phyloP scores from a whole-genome alignment of 2,329 filamentous ascomycete genomes.

The Albophoma yamanashiensis region DNA sequence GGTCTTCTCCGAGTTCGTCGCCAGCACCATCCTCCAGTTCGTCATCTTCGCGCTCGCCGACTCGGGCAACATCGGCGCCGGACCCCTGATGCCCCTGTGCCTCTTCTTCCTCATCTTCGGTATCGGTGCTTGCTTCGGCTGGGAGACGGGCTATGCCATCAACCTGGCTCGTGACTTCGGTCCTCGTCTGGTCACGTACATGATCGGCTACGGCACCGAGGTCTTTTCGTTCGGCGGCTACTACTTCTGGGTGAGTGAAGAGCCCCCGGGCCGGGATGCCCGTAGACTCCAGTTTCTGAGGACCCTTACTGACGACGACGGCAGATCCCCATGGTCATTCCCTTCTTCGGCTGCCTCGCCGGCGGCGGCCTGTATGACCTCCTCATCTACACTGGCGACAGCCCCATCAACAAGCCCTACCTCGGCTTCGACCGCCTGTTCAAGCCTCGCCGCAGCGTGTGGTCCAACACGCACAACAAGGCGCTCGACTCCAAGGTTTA shows the following conservation, averaged over 20 bases:
- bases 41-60: slow-evolving; percentile 61
- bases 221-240: slow-evolving; percentile 59
- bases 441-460: slow-evolving; percentile 20
- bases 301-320: neutral
- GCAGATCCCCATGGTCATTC: slow-evolving; percentile 61
- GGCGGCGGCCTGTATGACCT: slow-evolving; percentile 58
- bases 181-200: slow-evolving; percentile 54
- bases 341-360: slow-evolving; percentile 53
- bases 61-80: slow-evolving; percentile 43
- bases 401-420: slow-evolving; percentile 57
- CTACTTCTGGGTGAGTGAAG: slow-evolving; percentile 55
- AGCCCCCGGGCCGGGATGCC: neutral
- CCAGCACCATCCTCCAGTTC: slow-evolving; percentile 58
- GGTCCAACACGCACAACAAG: slow-evolving; percentile 23
- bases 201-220: slow-evolving; percentile 55
- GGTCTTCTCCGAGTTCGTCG: slow-evolving; percentile 64
- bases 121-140: slow-evolving; percentile 62
- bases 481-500: slow-evolving; percentile 13
- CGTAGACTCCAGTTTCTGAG: neutral
- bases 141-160: slow-evolving; percentile 68
- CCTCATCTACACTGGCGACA: slow-evolving; percentile 60
- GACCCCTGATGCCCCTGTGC: slow-evolving; percentile 43
- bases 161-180: slow-evolving; percentile 65
- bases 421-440: slow-evolving; percentile 47
- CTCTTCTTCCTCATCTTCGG: slow-evolving; percentile 67